Conservation (phyloP, 305 asterid species). For the Lippia alba region DNA sequence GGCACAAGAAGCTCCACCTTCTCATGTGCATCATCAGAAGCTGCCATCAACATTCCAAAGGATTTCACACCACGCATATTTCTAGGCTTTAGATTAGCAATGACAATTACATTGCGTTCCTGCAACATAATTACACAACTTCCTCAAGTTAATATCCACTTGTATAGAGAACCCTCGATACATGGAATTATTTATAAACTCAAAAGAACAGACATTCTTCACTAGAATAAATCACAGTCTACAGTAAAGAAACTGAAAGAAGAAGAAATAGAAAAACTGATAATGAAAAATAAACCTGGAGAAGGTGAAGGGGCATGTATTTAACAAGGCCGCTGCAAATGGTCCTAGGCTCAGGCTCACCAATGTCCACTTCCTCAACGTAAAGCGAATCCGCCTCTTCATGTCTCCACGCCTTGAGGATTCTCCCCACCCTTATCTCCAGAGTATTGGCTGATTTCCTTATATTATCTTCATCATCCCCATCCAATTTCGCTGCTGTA, state of each 20-base stretch:
- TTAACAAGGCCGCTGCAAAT: slow-evolving; percentile 95
- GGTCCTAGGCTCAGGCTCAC: slow-evolving; percentile 84
- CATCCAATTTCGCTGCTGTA: slow-evolving; percentile 17
- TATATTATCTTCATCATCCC: slow-evolving; percentile 33
- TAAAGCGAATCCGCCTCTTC: slow-evolving; percentile 95
- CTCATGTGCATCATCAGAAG: slow-evolving; percentile 87
- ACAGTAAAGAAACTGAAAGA: too few species aligned
- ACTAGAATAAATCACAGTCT: too few species aligned
- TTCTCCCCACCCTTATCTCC: slow-evolving; percentile 82
- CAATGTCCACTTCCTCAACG: slow-evolving; percentile 95
- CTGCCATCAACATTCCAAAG: slow-evolving; percentile 95
- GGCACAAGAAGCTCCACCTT: slow-evolving; percentile 89
- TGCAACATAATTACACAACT: too few species aligned
- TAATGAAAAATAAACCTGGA: slow-evolving; percentile 37
- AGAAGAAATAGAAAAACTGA: too few species aligned
- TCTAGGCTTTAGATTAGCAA: slow-evolving; percentile 92
- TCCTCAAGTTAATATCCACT: too few species aligned
- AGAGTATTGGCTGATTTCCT: slow-evolving; percentile 72
- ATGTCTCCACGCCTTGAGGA: slow-evolving; percentile 81
- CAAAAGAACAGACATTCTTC: too few species aligned
- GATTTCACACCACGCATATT: slow-evolving; percentile 98
- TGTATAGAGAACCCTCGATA: too few species aligned
- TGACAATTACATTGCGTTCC: slow-evolving; percentile 82
- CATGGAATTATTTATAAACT: too few species aligned
- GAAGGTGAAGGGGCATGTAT: slow-evolving; percentile 64